Evolutionary conservation across 371 early-diverging fungal species (phyloP).

Genomic region (Conidiobolus incongruus): DNA sequence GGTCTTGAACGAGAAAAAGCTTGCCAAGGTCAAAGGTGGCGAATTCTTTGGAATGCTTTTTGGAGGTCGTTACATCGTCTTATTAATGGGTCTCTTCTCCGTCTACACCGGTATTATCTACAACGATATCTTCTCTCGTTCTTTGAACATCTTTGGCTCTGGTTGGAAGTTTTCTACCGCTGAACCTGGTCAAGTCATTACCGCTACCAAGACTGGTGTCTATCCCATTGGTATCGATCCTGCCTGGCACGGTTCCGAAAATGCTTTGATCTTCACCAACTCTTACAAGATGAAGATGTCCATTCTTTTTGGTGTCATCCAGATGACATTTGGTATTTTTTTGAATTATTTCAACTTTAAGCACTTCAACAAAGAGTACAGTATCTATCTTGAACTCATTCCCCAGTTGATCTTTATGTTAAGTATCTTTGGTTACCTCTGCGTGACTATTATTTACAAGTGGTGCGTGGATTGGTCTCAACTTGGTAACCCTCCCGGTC

Average conservation of each 20-base stretch:
- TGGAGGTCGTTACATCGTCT: constrained; percentile 91
- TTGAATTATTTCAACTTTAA: constrained; percentile 81
- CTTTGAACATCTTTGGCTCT: constrained; percentile 49
- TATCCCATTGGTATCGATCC: constrained; percentile 65
- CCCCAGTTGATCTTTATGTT: constrained; percentile 93
- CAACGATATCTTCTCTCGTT: constrained; percentile 90
- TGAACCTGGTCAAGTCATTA: constrained; percentile 15
- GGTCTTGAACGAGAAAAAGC: constrained; percentile 56
- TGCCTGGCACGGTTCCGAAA: constrained; percentile 90
- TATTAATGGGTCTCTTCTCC: constrained; percentile 92
- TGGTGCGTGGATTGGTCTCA: constrained; percentile 87
- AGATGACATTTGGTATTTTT: constrained; percentile 92
- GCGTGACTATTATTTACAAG: constrained; percentile 85
- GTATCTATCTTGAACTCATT: constrained; percentile 69
- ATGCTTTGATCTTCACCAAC: constrained; percentile 86
- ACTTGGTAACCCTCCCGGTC: constrained; percentile 62
- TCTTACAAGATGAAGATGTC: constrained; percentile 99
- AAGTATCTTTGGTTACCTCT: constrained; percentile 90
- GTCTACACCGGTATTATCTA: constrained; percentile 96
- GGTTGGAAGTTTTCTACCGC: constrained; percentile 48
- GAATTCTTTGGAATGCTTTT: constrained; percentile 82
- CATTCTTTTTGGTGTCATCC: constrained; percentile 91
- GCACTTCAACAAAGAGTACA: constrained; percentile 59
- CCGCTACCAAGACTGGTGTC: constrained; percentile 17
- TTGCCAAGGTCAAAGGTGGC: constrained; percentile 38